Percentiles rank a stretch among this genome's conserved stretches.
phyloP scores from a whole-genome alignment of 1,284 basidiomycete genomes.

The Cutaneotrichosporon cutaneum region DNA sequence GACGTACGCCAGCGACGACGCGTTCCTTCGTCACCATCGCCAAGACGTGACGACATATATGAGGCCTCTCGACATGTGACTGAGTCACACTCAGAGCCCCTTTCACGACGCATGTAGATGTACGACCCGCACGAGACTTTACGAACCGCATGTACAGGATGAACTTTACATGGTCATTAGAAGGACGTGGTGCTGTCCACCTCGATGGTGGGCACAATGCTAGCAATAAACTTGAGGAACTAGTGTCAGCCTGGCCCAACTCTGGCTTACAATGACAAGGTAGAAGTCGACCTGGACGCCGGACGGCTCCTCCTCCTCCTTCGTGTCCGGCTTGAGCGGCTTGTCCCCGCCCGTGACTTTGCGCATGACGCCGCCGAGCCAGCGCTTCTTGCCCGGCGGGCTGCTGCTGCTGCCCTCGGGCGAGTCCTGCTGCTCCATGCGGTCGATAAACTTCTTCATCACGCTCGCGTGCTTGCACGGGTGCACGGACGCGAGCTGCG shows the following conservation, averaged over 20 bases:
- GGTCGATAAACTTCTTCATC: constrained; percentile 99
- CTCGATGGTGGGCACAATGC: constrained; percentile 78
- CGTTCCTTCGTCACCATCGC: background rate
- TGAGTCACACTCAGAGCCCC: background rate
- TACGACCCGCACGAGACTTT: background rate
- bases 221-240: constrained; percentile 94
- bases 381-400: constrained; percentile 66
- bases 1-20: background rate
- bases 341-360: constrained; percentile 63
- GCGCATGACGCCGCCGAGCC: constrained; percentile 65
- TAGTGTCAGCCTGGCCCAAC: constrained; percentile 15
- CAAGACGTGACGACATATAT: background rate
- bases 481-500: constrained; percentile 87
- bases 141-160: background rate
- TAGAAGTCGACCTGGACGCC: constrained; percentile 94
- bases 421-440: constrained; percentile 83
- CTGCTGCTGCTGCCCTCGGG: constrained; percentile 19
- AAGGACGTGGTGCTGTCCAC: constrained; percentile 37
- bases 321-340: constrained; percentile 14
- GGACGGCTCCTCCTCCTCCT: constrained; percentile 66
- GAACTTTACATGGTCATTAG: constrained; percentile 12
- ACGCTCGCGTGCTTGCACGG: constrained; percentile 98
- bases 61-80: background rate
- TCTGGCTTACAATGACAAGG: constrained; percentile 65
- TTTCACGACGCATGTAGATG: background rate